phyloP scores from a whole-genome alignment of 768 basidiomycete species.

The Mycena metata region DNA sequence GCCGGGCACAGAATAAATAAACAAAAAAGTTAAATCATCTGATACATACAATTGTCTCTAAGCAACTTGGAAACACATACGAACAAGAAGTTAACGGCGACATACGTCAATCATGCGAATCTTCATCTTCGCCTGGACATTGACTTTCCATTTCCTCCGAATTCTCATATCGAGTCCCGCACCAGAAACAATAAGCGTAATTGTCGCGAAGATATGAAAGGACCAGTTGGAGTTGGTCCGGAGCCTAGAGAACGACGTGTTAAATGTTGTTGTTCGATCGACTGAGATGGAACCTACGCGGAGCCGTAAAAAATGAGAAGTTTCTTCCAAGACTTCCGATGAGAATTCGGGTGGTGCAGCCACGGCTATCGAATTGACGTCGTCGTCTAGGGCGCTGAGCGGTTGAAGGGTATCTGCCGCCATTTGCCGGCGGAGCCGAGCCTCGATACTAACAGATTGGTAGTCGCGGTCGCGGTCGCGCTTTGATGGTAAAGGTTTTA shows the following conservation, averaged over 20 bases:
- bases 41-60: constrained; percentile 27
- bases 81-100: neutral
- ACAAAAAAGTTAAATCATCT: constrained; percentile 28
- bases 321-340: constrained; percentile 74
- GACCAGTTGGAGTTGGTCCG: constrained; percentile 75
- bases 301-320: constrained; percentile 74
- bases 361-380: constrained; percentile 38
- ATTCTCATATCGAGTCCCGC: constrained; percentile 80
- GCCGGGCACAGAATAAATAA: constrained; percentile 27
- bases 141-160: constrained; percentile 69
- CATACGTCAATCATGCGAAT: constrained; percentile 77
- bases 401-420: constrained; percentile 77
- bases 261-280: constrained; percentile 32
- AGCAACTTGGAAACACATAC: constrained; percentile 23
- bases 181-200: constrained; percentile 91
- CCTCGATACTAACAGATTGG: constrained; percentile 46
- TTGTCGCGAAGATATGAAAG: constrained; percentile 79
- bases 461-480: constrained; percentile 45
- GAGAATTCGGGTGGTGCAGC: constrained; percentile 57
- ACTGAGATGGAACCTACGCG: constrained; percentile 56
- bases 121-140: constrained; percentile 85
- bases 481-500: constrained; percentile 39
- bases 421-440: constrained; percentile 81
- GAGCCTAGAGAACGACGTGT: constrained; percentile 62
- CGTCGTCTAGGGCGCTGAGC: constrained; percentile 56